Percentiles rank a stretch among this genome's conserved stretches.
Conservation (phyloP, 768 basidiomycete genomes). For the Pleurotus pulmonarius region DNA sequence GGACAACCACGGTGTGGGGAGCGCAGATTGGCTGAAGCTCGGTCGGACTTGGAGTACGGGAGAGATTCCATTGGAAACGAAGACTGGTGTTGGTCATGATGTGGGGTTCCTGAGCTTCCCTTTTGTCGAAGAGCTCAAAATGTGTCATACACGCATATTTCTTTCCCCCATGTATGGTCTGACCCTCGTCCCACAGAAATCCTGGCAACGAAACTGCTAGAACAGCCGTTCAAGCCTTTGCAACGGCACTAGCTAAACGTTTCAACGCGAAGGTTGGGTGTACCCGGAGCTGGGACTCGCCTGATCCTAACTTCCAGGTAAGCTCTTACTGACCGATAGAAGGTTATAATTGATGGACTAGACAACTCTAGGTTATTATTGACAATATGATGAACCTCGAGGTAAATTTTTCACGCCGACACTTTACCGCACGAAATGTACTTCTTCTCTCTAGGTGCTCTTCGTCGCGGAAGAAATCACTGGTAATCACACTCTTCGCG, state of each 20-base stretch:
- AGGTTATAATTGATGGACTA: not conserved
- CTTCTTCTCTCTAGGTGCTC: slow-evolving; percentile 27
- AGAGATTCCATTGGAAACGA: slow-evolving; percentile 44
- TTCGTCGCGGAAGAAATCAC: slow-evolving; percentile 56
- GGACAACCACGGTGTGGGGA: slow-evolving; percentile 30
- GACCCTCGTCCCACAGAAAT: slow-evolving; percentile 35
- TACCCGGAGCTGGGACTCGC: slow-evolving; percentile 64
- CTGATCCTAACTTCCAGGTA: slow-evolving; percentile 59
- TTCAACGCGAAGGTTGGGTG: slow-evolving; percentile 61
- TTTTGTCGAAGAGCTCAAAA: slow-evolving; percentile 54
- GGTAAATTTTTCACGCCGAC: slow-evolving; percentile 11
- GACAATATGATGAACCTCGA: slow-evolving; percentile 83
- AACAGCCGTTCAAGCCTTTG: slow-evolving; percentile 53
- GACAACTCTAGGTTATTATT: slow-evolving; percentile 54
- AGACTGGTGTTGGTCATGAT: slow-evolving; percentile 57
- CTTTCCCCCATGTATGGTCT: not conserved
- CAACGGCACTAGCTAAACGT: slow-evolving; percentile 49
- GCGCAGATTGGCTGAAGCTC: slow-evolving; percentile 54
- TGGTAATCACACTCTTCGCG: slow-evolving; percentile 50
- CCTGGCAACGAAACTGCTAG: slow-evolving; percentile 54
- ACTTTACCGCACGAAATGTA: not conserved
- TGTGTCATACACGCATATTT: slow-evolving; percentile 37
- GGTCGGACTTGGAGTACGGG: slow-evolving; percentile 49
- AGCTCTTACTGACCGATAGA: slow-evolving; percentile 2
- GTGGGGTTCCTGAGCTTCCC: slow-evolving; percentile 71